Evolutionary conservation across 352 stramenopile species (phyloP).

Genomic region (Thalassiosira hispida): DNA sequence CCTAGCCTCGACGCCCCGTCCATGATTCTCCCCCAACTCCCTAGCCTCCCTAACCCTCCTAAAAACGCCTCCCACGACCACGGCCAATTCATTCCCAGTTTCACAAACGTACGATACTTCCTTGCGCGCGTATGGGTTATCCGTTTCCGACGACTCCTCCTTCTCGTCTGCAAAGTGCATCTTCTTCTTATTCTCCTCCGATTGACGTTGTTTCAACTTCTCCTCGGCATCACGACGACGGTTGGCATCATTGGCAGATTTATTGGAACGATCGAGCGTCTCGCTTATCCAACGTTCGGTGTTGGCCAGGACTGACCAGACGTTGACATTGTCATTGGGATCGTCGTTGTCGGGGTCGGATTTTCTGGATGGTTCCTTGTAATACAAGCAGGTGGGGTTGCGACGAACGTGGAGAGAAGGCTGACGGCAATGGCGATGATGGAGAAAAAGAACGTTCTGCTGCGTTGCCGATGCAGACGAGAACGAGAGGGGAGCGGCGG

Average conservation of each 20-base stretch:
- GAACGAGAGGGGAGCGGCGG: conserved; percentile 1
- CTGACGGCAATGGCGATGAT: not conserved
- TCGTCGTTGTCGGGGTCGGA: not conserved
- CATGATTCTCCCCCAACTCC: conserved; percentile 69
- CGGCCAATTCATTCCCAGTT: conserved; percentile 41
- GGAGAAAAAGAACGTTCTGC: not conserved
- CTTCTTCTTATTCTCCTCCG: conserved; percentile 12
- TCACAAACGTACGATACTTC: conserved; percentile 83
- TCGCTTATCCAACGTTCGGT: conserved; percentile 77
- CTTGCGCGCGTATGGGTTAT: conserved; percentile 75
- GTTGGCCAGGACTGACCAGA: conserved; percentile 69
- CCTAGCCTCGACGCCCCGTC: conserved; percentile 47
- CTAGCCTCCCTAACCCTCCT: conserved; percentile 71
- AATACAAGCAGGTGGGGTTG: not conserved
- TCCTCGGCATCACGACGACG: not conserved
- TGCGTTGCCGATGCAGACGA: not conserved
- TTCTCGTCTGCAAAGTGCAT: conserved; percentile 46
- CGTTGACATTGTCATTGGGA: conserved; percentile 19
- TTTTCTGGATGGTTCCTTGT: not conserved
- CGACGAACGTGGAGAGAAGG: not conserved
- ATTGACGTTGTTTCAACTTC: not conserved
- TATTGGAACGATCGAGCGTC: conserved; percentile 56
- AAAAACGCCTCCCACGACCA: conserved; percentile 72
- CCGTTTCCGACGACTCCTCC: not conserved
- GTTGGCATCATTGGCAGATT: conserved; percentile 3